Base-by-base conservation (phyloP, 116 monocot genomes). In the Phalaenopsis hybrid region DNA sequence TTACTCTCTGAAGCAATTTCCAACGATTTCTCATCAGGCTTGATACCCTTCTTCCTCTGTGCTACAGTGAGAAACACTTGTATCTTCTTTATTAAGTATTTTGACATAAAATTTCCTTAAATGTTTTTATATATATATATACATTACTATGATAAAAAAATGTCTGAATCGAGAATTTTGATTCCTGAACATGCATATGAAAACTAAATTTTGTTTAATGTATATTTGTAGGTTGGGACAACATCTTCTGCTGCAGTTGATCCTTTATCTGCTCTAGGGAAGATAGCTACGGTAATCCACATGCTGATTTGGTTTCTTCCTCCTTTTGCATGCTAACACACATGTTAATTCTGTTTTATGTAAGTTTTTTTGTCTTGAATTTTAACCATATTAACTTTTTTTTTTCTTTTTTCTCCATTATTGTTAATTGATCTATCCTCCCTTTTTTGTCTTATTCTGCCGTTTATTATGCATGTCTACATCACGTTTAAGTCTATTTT, bases 161-260 rank as follows among this genome's bases (percentile, higher is more conserved):
- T 8, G 75, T 8, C 75, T 75, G n/a, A 45, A 75, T 75, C 7
- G 6, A 4, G 0, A 45, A 45, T 75, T 77, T 77, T 49, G 21
- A 37, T 74, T 81, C 18, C 28, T 52, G 8, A 50, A 52, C 25
- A 52, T 51, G 57, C 43, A 82, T 55, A 55, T 55, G 16, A 16
- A 55, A 55, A 17, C 55, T 55, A 55, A 55, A 55, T 16, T 55
- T 55, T 55, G 2, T 16, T 16, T 55, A 55, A 15, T 16, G 55
- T 2, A 15, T 55, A 55, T 4, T 55, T 88, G 65, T 89, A 95
- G 95, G 87, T 95, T 74, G 96, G 96, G 12, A 96, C 96, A 45
- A 94, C 96, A 57, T 94, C 94, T 82, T 92, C 94, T 59, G 86
- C 92, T 59, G 89, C 96, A 70, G 91, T 94, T 34, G 96, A 96